Evolutionary conservation across 306 rosid species (phyloP).

Genomic region (Prunus mume): DNA sequence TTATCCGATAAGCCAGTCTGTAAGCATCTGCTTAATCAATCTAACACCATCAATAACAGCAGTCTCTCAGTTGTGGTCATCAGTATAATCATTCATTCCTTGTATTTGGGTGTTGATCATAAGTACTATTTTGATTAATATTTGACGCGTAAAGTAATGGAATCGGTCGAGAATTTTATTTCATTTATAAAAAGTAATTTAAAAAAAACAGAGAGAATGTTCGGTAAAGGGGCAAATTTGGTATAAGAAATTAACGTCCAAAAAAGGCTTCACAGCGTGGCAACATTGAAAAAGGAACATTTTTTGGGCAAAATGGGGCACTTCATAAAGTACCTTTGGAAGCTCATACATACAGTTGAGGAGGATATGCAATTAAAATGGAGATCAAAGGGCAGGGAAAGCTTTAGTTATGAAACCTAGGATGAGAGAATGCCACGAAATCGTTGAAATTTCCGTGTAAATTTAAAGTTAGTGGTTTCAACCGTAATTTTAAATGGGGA

Average conservation of each 20-base stretch:
- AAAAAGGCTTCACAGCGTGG: conserved; percentile 22
- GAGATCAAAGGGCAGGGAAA: not conserved
- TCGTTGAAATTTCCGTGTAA: not conserved
- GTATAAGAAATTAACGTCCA: conserved; percentile 10
- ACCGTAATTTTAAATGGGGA: not conserved
- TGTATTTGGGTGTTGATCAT: too few relatives aligned
- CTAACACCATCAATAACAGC: not conserved
- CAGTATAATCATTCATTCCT: too few relatives aligned
- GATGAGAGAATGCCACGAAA: not conserved
- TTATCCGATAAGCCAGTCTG: conserved; percentile 19
- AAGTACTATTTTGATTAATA: not conserved
- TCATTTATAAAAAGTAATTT: too few relatives aligned
- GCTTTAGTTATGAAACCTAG: not conserved
- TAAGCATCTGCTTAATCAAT: conserved; percentile 6
- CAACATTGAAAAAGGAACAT: not conserved
- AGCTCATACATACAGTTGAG: not conserved
- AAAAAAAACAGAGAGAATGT: not conserved
- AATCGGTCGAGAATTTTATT: too few relatives aligned
- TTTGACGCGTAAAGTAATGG: too few relatives aligned
- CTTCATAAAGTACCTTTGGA: conserved; percentile 18
- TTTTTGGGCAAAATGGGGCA: not conserved
- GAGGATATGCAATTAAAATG: not conserved
- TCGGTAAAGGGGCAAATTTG: conserved; percentile 3
- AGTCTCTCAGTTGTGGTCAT: not conserved
- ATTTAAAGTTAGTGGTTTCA: not conserved